Evolutionary conservation across 2,329 filamentous ascomycete species (phyloP).

Genomic region (Diaporthe citri): DNA sequence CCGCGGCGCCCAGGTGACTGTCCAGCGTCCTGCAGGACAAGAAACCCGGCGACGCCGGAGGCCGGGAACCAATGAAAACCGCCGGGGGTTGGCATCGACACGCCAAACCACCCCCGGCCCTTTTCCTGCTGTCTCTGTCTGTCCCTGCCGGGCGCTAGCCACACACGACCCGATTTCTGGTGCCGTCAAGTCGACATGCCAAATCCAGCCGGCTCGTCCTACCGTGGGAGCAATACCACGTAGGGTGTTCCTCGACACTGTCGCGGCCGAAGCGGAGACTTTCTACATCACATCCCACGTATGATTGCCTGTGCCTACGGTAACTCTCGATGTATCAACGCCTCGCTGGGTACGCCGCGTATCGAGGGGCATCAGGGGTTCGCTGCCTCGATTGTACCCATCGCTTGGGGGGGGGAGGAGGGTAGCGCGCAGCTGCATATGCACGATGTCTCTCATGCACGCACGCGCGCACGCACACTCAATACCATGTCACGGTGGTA

Average conservation of each 20-base stretch:
- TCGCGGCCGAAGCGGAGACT: constrained; percentile 18
- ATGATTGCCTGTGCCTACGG: constrained; percentile 32
- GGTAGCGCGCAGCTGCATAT: constrained; percentile 28
- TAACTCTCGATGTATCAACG: constrained; percentile 14
- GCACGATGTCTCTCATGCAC: constrained; percentile 32
- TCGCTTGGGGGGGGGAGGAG: background rate
- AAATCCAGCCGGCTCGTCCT: constrained; percentile 14
- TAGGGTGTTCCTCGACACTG: constrained; percentile 26
- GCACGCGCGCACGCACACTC: constrained; percentile 10
- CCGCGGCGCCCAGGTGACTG: constrained; percentile 16
- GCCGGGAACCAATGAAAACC: constrained; percentile 16
- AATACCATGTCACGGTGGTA: constrained; percentile 19
- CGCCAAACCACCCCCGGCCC: constrained; percentile 11
- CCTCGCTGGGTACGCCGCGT: constrained; percentile 7
- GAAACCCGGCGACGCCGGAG: constrained; percentile 12
- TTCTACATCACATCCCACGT: constrained; percentile 25
- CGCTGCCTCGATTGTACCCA: constrained; percentile 9
- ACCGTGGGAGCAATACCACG: constrained; percentile 25
- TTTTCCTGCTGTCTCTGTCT: constrained; percentile 9
- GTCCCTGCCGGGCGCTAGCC: constrained; percentile 1
- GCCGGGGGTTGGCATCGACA: constrained; percentile 1
- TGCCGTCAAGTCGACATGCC: constrained; percentile 21
- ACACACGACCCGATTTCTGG: constrained; percentile 21
- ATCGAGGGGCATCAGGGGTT: constrained; percentile 5
- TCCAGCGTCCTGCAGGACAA: constrained; percentile 22